phyloP scores from a whole-genome alignment of 208 protist genomes.

The Trypanosoma rangeli region DNA sequence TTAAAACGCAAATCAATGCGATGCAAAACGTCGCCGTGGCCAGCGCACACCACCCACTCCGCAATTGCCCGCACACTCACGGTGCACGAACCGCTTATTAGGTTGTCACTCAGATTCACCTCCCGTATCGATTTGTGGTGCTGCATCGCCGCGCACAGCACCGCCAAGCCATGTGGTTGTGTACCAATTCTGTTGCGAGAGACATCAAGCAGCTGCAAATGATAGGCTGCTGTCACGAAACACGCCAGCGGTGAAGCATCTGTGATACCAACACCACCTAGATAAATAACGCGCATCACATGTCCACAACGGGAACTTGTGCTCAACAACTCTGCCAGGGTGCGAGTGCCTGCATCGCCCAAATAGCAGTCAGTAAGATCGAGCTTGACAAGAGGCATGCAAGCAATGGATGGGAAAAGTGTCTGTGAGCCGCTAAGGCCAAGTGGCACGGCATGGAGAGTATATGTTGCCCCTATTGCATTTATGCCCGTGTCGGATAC shows the following conservation, averaged over 20 bases:
- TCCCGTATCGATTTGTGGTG: slow-evolving; percentile 37
- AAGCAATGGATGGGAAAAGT: slow-evolving; percentile 13
- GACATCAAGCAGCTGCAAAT: slow-evolving; percentile 37
- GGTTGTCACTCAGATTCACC: slow-evolving; percentile 40
- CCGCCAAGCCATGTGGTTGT: slow-evolving; percentile 21
- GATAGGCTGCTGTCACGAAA: slow-evolving; percentile 30
- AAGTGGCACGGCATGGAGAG: slow-evolving; percentile 14
- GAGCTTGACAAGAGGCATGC: slow-evolving; percentile 13
- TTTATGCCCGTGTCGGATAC: background rate
- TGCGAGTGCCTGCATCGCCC: slow-evolving; percentile 17
- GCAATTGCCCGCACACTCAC: slow-evolving; percentile 36
- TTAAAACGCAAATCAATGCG: slow-evolving; percentile 32
- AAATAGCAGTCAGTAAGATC: slow-evolving; percentile 28
- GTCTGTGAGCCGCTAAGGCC: slow-evolving; percentile 4
- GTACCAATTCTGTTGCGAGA: slow-evolving; percentile 52
- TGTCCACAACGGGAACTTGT: slow-evolving; percentile 10
- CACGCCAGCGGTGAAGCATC: slow-evolving; percentile 38
- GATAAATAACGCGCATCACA: slow-evolving; percentile 15
- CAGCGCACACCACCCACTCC: slow-evolving; percentile 48
- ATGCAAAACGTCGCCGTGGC: slow-evolving; percentile 12
- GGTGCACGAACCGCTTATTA: slow-evolving; percentile 36
- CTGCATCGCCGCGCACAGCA: slow-evolving; percentile 35
- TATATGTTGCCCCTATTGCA: background rate
- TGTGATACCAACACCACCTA: slow-evolving; percentile 30
- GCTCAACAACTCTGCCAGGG: slow-evolving; percentile 13